A percentile compares a stretch with the other conserved stretches of the same genome.
phyloP scores from a whole-genome alignment of 352 stramenopile genomes.

The Pythium folliculosum region DNA sequence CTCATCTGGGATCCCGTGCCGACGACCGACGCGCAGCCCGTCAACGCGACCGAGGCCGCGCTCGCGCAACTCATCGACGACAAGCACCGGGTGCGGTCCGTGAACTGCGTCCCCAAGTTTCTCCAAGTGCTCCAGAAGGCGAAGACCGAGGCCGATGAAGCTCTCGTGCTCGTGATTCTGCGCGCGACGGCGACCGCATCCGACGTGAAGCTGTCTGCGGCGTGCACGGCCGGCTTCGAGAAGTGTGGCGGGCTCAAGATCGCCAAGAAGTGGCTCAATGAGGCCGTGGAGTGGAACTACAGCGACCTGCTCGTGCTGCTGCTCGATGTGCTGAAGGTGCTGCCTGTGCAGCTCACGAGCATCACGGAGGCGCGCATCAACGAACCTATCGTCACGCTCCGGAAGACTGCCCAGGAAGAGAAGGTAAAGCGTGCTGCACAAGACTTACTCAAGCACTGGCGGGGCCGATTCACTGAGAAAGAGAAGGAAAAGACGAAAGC shows the following conservation, averaged over 20 bases:
- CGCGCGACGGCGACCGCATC: slow-evolving; percentile 61
- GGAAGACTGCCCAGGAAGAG: slow-evolving; percentile 77
- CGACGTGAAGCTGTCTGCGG: slow-evolving; percentile 55
- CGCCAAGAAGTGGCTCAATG: slow-evolving; percentile 76
- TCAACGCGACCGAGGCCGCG: slow-evolving; percentile 45
- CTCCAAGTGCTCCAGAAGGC: slow-evolving; percentile 57
- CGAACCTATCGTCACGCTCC: slow-evolving; percentile 86
- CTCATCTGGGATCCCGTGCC: slow-evolving; percentile 30
- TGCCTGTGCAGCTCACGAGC: slow-evolving; percentile 83
- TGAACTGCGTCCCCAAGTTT: slow-evolving; percentile 55
- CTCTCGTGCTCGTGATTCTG: slow-evolving; percentile 68
- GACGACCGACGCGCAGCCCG: slow-evolving; percentile 28
- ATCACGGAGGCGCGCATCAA: slow-evolving; percentile 89
- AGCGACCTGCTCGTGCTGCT: slow-evolving; percentile 79
- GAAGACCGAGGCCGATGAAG: slow-evolving; percentile 73
- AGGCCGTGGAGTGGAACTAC: slow-evolving; percentile 78
- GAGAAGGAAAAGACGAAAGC: slow-evolving; percentile 42
- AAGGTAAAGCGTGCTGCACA: slow-evolving; percentile 77
- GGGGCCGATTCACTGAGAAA: slow-evolving; percentile 85
- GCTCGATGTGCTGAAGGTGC: slow-evolving; percentile 76
- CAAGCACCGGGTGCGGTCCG: slow-evolving; percentile 50
- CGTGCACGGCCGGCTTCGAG: slow-evolving; percentile 68
- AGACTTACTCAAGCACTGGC: slow-evolving; percentile 86
- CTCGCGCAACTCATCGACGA: slow-evolving; percentile 62
- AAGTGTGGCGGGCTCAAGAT: slow-evolving; percentile 73